phyloP scores from a whole-genome alignment of 2,329 filamentous ascomycete genomes.

The Trichoderma sp. region DNA sequence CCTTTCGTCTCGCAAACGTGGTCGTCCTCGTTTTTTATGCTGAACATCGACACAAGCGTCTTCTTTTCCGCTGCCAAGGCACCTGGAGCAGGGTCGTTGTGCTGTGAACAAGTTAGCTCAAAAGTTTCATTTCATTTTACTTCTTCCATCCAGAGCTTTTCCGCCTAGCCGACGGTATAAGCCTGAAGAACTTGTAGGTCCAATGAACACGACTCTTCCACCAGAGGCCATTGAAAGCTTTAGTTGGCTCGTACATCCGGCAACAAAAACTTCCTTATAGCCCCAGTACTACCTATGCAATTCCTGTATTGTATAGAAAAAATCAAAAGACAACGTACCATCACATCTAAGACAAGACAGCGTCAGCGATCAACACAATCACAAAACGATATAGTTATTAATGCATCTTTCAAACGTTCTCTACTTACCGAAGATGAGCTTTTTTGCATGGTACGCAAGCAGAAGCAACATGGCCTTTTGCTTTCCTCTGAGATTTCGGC shows the following conservation, averaged over 20 bases:
- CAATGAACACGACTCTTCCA: background rate
- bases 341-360: constrained; percentile 53
- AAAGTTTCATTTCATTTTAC: background rate
- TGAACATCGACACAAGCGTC: constrained; percentile 80
- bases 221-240: too few species aligned
- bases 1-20: constrained; percentile 72
- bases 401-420: background rate
- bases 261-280: background rate
- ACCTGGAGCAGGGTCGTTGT: constrained; percentile 76
- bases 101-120: constrained; percentile 51
- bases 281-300: background rate
- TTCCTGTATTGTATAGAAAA: background rate
- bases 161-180: background rate
- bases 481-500: constrained; percentile 65
- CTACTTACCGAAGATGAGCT: constrained; percentile 69
- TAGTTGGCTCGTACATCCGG: too few species aligned
- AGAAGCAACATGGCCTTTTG: constrained; percentile 80
- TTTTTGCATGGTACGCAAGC: constrained; percentile 85
- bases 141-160: background rate
- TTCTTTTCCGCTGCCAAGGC: constrained; percentile 76
- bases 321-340: constrained; percentile 53
- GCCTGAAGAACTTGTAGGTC: background rate
- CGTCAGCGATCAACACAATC: background rate
- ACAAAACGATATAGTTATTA: background rate
- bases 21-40: constrained; percentile 81